Evolutionary conservation across 129 eudicot species (phyloP).

Genomic region (Ambrosia trifida): DNA sequence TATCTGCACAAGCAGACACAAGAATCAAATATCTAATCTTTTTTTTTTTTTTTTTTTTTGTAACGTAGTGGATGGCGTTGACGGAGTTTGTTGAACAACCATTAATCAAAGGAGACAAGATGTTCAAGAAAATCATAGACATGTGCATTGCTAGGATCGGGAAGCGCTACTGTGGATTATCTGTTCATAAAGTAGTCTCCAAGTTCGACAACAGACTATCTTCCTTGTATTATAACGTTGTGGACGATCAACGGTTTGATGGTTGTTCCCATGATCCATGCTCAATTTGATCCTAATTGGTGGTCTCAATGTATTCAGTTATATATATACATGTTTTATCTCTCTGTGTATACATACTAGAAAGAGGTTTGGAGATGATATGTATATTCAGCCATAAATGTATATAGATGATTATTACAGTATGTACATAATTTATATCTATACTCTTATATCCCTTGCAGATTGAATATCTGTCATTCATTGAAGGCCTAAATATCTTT

Average conservation of each 20-base stretch:
- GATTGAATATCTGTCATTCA: background rate
- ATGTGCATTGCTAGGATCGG: slow-evolving; percentile 73
- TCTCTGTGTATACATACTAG: slow-evolving; percentile 8
- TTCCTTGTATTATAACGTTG: slow-evolving; percentile 66
- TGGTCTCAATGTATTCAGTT: background rate
- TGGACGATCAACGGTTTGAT: slow-evolving; percentile 42
- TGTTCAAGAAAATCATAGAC: slow-evolving; percentile 72
- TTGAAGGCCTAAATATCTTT: slow-evolving; percentile 3
- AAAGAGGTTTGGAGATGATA: background rate
- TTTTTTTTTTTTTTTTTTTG: background rate
- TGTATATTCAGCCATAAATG: slow-evolving; percentile 5
- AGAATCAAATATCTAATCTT: background rate
- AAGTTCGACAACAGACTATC: slow-evolving; percentile 69
- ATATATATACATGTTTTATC: background rate
- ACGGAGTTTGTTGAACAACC: slow-evolving; percentile 73
- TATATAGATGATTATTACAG: slow-evolving; percentile 7
- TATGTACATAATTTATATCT: background rate
- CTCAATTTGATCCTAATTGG: background rate
- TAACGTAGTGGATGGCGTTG: slow-evolving; percentile 89
- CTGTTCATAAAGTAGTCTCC: slow-evolving; percentile 70
- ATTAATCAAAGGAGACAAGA: slow-evolving; percentile 57
- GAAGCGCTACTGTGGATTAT: slow-evolving; percentile 73
- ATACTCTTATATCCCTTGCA: background rate
- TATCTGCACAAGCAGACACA: slow-evolving; percentile 13
- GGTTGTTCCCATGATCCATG: slow-evolving; percentile 27